Evolutionary conservation across 257 asterid species (phyloP), one percentile per base, ranked within the genome.

Genomic region (Solanum pennellii): DNA sequence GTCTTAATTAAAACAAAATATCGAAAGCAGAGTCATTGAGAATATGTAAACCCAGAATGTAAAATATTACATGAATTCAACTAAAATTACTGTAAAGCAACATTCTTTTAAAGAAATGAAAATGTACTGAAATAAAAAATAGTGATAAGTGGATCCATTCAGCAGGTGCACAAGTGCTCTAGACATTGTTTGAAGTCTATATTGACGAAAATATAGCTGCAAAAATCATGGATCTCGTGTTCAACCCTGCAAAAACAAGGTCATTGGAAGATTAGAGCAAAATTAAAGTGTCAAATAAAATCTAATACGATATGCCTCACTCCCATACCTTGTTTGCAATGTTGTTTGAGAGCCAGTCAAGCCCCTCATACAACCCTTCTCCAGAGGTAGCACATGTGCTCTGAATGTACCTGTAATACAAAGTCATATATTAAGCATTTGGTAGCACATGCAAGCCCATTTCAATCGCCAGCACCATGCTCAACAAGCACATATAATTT

Each of bases 301-400:
- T 37, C 23, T 16, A 74, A 44, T 76, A 7, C 76, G 66, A 31
- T 8, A 39, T 33, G 60, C 11, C 39, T 59, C 37, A 52, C 33
- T 59, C 39, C 20, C 18, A 23, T 83, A 91, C 95, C 95, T 93
- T 93, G 93, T 89, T 89, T 44, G 94, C 96, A 84, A 93, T 92
- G 94, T 92, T 93, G 94, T 93, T 93, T 85, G 96, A 92, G 87
- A 93, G 96, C 96, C 96, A 93, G 88, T 93, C 96, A 60, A 93
- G 92, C 66, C 96, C 96, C 91, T 93, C 96, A 72, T 92, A 93
- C 62, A 93, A 89, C 82, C 96, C 96, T 90, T 93, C 96, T 13
- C 96, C 96, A 44, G 96, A 93, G 42, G 96, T 93, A 60, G 95
- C 95, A 89, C 95, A 93, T 42, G 96, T 93, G 90, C 96, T 93